A percentile compares a stretch with the other conserved stretches of the same genome.
Conservation (phyloP, 495 filamentous ascomycete genomes). For the Penicillium egyptiacum region DNA sequence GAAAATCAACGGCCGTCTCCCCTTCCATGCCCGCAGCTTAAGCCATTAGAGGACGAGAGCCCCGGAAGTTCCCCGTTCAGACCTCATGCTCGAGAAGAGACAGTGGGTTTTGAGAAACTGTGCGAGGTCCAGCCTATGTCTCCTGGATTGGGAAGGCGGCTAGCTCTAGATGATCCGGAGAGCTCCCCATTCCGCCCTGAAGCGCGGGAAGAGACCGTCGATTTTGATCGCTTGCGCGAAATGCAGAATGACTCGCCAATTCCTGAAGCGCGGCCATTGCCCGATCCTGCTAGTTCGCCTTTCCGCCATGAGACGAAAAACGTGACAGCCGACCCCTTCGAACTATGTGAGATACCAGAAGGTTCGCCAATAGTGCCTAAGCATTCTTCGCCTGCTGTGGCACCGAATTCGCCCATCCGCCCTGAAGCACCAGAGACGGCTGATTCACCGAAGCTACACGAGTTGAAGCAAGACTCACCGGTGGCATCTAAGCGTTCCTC, state of each 20-base stretch:
- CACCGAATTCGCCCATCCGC: background rate
- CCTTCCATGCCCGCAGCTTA: background rate
- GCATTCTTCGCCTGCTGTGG: background rate
- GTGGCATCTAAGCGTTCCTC: background rate
- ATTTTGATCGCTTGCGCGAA: conserved; percentile 26
- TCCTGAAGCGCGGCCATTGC: background rate
- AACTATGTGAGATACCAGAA: conserved; percentile 6
- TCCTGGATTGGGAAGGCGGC: conserved; percentile 20
- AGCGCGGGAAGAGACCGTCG: conserved; percentile 32
- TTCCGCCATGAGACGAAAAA: conserved; percentile 10
- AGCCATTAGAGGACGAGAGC: conserved; percentile 5
- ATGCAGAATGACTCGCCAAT: conserved; percentile 6
- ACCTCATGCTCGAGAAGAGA: conserved; percentile 33
- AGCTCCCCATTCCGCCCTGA: conserved; percentile 39
- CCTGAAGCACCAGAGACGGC: background rate
- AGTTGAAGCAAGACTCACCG: background rate
- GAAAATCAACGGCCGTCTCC: conserved; percentile 19
- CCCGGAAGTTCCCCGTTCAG: conserved; percentile 40
- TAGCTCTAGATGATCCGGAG: conserved; percentile 15
- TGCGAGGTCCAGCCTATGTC: conserved; percentile 25
- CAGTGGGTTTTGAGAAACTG: conserved; percentile 31
- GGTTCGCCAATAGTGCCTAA: conserved; percentile 2
- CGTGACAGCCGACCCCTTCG: conserved; percentile 1
- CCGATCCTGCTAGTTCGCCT: conserved; percentile 9
- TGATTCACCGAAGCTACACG: background rate